Evolutionary conservation across 73 alveolate species (phyloP), one percentile per base, ranked within the genome.

Genomic region (Paramecium sexaurelia): DNA sequence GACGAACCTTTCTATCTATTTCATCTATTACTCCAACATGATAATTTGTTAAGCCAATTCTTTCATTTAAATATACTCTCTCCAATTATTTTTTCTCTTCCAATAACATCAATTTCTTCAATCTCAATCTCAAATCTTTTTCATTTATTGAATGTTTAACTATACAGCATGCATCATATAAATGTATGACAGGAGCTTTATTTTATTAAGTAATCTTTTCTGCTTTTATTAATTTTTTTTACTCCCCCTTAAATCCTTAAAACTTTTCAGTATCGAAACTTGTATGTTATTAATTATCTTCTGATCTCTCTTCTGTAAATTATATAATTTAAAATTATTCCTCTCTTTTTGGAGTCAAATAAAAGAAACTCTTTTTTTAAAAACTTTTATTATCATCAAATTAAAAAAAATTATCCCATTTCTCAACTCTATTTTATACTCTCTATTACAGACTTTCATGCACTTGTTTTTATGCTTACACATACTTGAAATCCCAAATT

Each of bases 381-480:
- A 20, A 35, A 47, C 66, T 47, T 4, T 47, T 47, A 37, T 71
- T 57, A 17, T 32, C 35, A 75, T 75, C 89, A 40, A 75, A 75
- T 40, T 75, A 40, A 40, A 75, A 40, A 22, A 75, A 75, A 19
- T 87, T 57, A 57, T 87, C 93, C 93, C 93, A 87, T 20, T 22
- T 67, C n/a, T 68, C 68, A 1, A 87, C 93, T 87, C 86, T 61
- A 36, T 87, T 40, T 47, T 87, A 75, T 3, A 87, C 93, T 29
- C 93, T 61, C 15, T 40, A 68, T 68, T 87, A 35, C 7, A 87
- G 26, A 40, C 87, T 55, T 19, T 87, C 89, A 68, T 87, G 86
- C 9, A 87, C 90, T 68, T 87, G 55, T 43, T 68, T 43, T 47
- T 87, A 75, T 67, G 86, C 86, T 68, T 87, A 40, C 20, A 68